These are phyloP conservation scores for Yarrowia sp. DNA, from an alignment of 805 yeast genomes.

Conservation along the genomic window DNA sequence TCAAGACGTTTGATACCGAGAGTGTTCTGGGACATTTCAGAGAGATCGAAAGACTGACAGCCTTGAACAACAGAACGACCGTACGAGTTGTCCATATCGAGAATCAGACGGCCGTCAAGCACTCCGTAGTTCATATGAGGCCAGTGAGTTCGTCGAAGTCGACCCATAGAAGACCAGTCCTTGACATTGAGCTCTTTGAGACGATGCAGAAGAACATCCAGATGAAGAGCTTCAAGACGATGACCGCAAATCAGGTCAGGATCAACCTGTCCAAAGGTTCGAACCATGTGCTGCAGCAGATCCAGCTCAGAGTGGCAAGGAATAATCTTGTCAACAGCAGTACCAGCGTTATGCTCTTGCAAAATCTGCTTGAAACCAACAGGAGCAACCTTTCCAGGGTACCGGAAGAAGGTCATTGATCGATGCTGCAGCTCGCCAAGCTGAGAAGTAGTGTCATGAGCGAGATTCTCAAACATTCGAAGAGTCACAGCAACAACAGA, in stretches of 20 bases:
- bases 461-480: slow-evolving; percentile 65
- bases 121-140: slow-evolving; percentile 64
- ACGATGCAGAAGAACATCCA: slow-evolving; percentile 79
- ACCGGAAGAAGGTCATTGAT: slow-evolving; percentile 69
- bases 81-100: slow-evolving; percentile 92
- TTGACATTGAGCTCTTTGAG: slow-evolving; percentile 70
- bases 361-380: slow-evolving; percentile 61
- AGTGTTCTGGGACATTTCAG: slow-evolving; percentile 84
- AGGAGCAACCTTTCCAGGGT: slow-evolving; percentile 63
- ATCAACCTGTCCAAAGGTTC: slow-evolving; percentile 78
- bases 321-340: slow-evolving; percentile 42
- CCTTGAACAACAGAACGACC: slow-evolving; percentile 89
- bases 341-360: slow-evolving; percentile 37
- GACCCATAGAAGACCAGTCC: slow-evolving; percentile 80
- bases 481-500: slow-evolving; percentile 82
- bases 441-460: slow-evolving; percentile 72
- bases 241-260: slow-evolving; percentile 94
- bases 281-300: slow-evolving; percentile 43
- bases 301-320: slow-evolving; percentile 13
- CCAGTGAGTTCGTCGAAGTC: slow-evolving; percentile 68
- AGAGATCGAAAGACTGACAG: slow-evolving; percentile 91
- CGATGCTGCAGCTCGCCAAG: slow-evolving; percentile 43
- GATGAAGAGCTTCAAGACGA: slow-evolving; percentile 69
- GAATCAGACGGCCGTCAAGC: slow-evolving; percentile 78
- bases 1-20: slow-evolving; percentile 69